Percentiles rank a stretch among this genome's conserved stretches.
Evolutionary conservation across 129 eudicot genomes (phyloP).

Genomic region (Escallonia herrerae): DNA sequence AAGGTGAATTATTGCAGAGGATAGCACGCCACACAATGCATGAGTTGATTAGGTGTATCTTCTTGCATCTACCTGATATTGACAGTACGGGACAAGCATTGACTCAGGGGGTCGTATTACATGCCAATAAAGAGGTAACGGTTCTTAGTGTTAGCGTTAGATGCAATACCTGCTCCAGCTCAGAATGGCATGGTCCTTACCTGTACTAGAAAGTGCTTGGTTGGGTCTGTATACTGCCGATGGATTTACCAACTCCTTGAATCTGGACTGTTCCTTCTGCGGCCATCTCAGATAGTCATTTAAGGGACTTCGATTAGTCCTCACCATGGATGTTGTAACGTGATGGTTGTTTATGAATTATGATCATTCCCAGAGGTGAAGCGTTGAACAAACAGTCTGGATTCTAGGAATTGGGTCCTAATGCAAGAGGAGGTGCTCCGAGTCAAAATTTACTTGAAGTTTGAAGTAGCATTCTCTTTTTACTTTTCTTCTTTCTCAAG

Average conservation of each 20-base stretch:
- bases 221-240: too few relatives aligned
- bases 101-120: conserved; percentile 13
- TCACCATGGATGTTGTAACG: too few relatives aligned
- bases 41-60: conserved; percentile 32
- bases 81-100: not conserved
- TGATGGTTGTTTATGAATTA: too few relatives aligned
- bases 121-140: conserved; percentile 19
- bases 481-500: not conserved
- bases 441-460: not conserved
- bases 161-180: too few relatives aligned
- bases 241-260: too few relatives aligned
- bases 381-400: not conserved
- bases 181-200: too few relatives aligned
- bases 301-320: too few relatives aligned
- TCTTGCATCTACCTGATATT: conserved; percentile 22
- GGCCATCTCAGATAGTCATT: too few relatives aligned
- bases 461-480: too few relatives aligned
- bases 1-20: conserved; percentile 37
- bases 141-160: not conserved
- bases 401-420: not conserved
- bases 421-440: conserved; percentile 8
- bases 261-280: too few relatives aligned
- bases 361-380: too few relatives aligned
- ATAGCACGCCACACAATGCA: conserved; percentile 40
- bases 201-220: too few relatives aligned